Percentiles rank a stretch among this genome's conserved stretches.
Evolutionary conservation across 257 asterid species (phyloP).

Genomic region (Jacaranda copaia): DNA sequence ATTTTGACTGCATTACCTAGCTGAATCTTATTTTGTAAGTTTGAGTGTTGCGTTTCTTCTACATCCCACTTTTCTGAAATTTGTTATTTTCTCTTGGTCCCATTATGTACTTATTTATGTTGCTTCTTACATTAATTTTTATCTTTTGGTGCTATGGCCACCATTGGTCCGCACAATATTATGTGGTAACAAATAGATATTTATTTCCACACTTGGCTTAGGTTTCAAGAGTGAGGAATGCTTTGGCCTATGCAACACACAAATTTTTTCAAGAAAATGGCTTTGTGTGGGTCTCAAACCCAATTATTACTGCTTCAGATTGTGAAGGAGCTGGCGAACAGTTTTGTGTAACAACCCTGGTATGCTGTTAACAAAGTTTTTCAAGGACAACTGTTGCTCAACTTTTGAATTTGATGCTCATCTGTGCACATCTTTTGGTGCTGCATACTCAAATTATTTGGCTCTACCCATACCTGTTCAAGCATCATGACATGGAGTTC

Average conservation of each 20-base stretch:
- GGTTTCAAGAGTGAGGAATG: constrained; percentile 98
- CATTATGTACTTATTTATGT: constrained; percentile 14
- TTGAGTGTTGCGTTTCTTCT: constrained; percentile 21
- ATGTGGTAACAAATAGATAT: constrained; percentile 21
- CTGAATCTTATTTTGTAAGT: background rate
- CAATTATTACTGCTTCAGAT: constrained; percentile 96
- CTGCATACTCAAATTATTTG: constrained; percentile 14
- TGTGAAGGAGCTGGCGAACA: constrained; percentile 99
- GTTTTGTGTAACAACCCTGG: constrained; percentile 98
- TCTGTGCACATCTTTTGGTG: constrained; percentile 29
- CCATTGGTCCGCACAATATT: background rate
- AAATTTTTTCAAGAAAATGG: constrained; percentile 94
- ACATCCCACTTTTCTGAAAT: constrained; percentile 11
- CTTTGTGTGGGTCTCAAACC: constrained; percentile 97
- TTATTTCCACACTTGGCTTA: constrained; percentile 43
- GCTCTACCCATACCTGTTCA: constrained; percentile 7
- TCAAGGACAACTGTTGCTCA: constrained; percentile 20
- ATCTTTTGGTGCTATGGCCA: constrained; percentile 22
- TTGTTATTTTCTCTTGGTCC: constrained; percentile 6
- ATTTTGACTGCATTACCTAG: constrained; percentile 1
- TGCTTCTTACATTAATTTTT: constrained; percentile 9
- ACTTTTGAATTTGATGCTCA: constrained; percentile 32
- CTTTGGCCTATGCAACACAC: constrained; percentile 95
- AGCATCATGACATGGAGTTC: background rate
- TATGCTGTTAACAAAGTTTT: constrained; percentile 47